These are phyloP conservation scores for Aurantiochytrium sp. DNA, from an alignment of 108 stramenopile species.

Conservation along the genomic window DNA sequence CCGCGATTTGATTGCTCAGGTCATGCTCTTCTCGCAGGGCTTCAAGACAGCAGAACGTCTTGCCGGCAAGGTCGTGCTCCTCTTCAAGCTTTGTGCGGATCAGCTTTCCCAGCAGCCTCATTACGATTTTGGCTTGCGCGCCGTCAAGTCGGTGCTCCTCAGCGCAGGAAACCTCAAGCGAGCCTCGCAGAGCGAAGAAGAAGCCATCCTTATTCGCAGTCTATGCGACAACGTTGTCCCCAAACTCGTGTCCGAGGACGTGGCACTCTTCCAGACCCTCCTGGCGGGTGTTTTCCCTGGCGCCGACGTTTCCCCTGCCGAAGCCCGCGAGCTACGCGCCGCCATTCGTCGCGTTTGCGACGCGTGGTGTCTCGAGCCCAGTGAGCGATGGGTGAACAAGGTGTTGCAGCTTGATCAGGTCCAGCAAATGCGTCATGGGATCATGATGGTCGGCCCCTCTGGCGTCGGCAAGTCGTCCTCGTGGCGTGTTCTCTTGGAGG, in stretches of 20 bases:
- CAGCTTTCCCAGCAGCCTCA: constrained; percentile 86
- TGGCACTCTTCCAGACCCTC: constrained; percentile 67
- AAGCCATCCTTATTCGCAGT: constrained; percentile 70
- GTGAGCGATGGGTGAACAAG: constrained; percentile 78
- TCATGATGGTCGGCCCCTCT: constrained; percentile 88
- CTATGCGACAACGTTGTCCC: constrained; percentile 90
- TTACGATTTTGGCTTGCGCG: constrained; percentile 97
- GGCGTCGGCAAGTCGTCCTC: constrained; percentile 75
- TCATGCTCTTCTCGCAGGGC: constrained; percentile 97
- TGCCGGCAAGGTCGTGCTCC: constrained; percentile 76
- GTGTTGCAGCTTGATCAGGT: constrained; percentile 87
- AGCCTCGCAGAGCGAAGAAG: constrained; percentile 59
- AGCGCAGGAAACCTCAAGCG: constrained; percentile 42
- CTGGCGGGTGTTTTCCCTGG: constrained; percentile 77
- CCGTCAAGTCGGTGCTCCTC: constrained; percentile 60
- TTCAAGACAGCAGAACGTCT: constrained; percentile 86
- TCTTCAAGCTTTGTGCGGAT: constrained; percentile 80
- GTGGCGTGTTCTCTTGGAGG: constrained; percentile 62
- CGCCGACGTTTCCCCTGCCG: not conserved
- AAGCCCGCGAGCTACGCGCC: not conserved
- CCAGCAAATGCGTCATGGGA: constrained; percentile 83
- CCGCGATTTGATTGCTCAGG: constrained; percentile 88
- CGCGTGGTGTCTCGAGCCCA: not conserved
- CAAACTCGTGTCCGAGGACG: constrained; percentile 87
- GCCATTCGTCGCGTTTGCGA: not conserved